These are phyloP conservation scores for Cryptosporidium bovis DNA, from an alignment of 169 alveolate genomes.

Conservation along the genomic window DNA sequence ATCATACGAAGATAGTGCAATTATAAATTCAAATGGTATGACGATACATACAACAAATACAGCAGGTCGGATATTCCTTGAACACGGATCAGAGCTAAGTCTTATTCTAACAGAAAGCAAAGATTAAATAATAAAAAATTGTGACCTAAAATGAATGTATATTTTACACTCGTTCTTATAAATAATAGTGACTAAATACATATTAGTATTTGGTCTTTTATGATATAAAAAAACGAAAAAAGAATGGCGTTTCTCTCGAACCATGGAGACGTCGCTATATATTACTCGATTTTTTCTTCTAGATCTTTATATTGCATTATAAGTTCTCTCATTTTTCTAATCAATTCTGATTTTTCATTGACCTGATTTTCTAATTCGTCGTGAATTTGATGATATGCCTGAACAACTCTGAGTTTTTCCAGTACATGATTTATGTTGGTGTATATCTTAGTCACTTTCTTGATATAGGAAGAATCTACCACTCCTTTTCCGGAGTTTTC, in stretches of 20 bases:
- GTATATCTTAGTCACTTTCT: conserved; percentile 43
- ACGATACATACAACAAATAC: conserved; percentile 90
- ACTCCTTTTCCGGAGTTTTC: conserved; percentile 50
- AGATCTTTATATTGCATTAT: conserved; percentile 15
- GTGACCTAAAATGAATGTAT: background rate
- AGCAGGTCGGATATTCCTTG: conserved; percentile 89
- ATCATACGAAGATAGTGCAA: conserved; percentile 89
- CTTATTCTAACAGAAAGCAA: conserved; percentile 91
- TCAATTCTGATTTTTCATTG: conserved; percentile 13
- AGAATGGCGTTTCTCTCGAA: no score
- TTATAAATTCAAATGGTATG: conserved; percentile 89
- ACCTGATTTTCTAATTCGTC: conserved; percentile 46
- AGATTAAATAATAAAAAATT: background rate
- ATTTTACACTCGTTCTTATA: background rate
- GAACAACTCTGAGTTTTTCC: conserved; percentile 56
- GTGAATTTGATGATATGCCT: conserved; percentile 42
- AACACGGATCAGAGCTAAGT: conserved; percentile 90
- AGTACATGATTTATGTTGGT: conserved; percentile 51
- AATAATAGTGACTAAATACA: background rate
- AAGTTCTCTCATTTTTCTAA: conserved; percentile 27
- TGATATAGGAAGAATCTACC: conserved; percentile 19
- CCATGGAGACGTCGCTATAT: background rate
- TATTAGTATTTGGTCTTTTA: background rate
- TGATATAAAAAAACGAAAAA: background rate
- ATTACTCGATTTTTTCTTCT: background rate